phyloP scores from a whole-genome alignment of 164 flowering plant species.

The Brasenia schreberi region DNA sequence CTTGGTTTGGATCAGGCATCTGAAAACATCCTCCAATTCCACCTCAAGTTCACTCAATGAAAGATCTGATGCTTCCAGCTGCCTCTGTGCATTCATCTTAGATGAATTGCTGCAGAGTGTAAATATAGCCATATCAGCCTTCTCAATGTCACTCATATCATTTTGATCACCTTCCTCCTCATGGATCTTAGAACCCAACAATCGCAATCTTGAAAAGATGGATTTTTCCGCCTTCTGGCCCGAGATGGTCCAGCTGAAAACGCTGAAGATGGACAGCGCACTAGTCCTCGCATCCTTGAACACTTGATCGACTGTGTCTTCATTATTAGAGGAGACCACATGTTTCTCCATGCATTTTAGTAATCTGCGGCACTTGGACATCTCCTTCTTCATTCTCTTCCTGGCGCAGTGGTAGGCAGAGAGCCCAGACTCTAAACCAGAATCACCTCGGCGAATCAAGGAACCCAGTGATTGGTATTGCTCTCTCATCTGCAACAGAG shows the following conservation, averaged over 20 bases:
- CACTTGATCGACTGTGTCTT: not conserved
- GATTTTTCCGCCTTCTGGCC: not conserved
- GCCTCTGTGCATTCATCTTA: not conserved
- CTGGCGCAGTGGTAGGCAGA: constrained; percentile 4
- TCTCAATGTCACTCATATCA: not conserved
- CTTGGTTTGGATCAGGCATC: not conserved
- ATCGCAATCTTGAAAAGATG: not conserved
- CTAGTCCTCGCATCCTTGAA: not conserved
- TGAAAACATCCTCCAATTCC: not conserved
- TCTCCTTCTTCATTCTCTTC: constrained; percentile 23
- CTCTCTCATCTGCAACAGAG: constrained; percentile 16
- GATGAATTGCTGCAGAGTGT: not conserved
- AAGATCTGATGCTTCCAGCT: not conserved
- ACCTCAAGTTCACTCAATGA: not conserved
- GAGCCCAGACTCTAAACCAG: constrained; percentile 5
- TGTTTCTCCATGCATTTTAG: not conserved
- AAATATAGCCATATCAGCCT: not conserved
- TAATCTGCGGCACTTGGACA: constrained; percentile 12
- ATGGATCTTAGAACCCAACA: not conserved
- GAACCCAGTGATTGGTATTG: constrained; percentile 13
- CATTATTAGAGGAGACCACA: not conserved
- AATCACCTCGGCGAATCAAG: constrained; percentile 21
- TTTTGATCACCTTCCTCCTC: not conserved
- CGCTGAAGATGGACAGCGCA: not conserved
- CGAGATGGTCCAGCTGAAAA: not conserved